Conservation (phyloP, 805 yeast species). For the Torulaspora delbrueckii region DNA sequence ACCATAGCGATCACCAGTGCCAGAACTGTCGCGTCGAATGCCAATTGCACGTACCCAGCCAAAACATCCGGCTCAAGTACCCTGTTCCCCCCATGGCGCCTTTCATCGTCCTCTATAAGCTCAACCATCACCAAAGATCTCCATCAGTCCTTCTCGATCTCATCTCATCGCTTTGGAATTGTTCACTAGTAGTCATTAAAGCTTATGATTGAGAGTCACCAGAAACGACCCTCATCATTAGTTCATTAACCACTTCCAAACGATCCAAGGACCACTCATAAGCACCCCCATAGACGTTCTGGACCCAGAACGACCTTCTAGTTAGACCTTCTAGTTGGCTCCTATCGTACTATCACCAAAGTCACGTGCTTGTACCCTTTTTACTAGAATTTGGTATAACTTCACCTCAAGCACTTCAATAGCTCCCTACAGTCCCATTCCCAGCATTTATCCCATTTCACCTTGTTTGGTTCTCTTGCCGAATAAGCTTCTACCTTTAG, state of each 20-base stretch:
- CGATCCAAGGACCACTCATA: background rate
- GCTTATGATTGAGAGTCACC: background rate
- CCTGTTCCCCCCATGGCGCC: background rate
- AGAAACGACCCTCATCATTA: background rate
- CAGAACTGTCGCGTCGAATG: slow-evolving; percentile 52
- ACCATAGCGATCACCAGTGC: slow-evolving; percentile 49
- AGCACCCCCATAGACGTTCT: background rate
- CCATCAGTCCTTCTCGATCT: background rate
- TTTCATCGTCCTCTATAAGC: background rate
- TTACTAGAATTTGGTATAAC: background rate
- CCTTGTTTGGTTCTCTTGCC: background rate
- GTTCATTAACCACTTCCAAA: background rate
- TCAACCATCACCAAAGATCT: background rate
- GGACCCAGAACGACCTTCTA: background rate
- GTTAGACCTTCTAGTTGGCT: background rate
- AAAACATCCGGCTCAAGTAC: slow-evolving; percentile 6
- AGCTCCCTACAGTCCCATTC: background rate
- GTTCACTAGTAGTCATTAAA: background rate
- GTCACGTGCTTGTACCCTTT: background rate
- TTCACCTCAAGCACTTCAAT: background rate
- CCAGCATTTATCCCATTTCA: too few species aligned
- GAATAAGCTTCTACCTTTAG: background rate
- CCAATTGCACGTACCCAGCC: slow-evolving; percentile 51
- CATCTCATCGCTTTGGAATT: background rate
- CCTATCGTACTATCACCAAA: background rate